Percentiles rank a stretch among this genome's conserved stretches.
Conservation (phyloP, 257 asterid species). For the Verbena officinalis region DNA sequence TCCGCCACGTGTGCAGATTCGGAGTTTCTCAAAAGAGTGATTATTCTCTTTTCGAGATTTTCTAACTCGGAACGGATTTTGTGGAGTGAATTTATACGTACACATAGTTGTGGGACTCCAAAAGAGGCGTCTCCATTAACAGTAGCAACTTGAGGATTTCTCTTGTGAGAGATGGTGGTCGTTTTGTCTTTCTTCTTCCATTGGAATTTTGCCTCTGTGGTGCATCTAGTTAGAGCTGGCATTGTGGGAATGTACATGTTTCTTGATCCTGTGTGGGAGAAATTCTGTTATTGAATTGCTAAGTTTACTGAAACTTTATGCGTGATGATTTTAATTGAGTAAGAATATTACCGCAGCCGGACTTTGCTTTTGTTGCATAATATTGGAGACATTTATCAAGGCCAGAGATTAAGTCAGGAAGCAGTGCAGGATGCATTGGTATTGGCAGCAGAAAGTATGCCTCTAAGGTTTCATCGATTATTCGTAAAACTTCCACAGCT, state of each 20-base stretch:
- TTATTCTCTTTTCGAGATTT: conserved; percentile 79
- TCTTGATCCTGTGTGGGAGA: conserved; percentile 63
- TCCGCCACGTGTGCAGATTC: conserved; percentile 90
- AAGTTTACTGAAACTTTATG: conserved; percentile 11
- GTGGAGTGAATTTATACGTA: conserved; percentile 86
- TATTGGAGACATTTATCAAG: conserved; percentile 90
- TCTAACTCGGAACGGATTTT: conserved; percentile 76
- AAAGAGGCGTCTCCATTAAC: conserved; percentile 61
- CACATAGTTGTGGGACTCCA: conserved; percentile 78
- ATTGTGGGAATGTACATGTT: conserved; percentile 72
- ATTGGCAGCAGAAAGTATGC: conserved; percentile 93
- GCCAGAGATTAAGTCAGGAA: conserved; percentile 82
- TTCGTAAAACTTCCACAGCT: conserved; percentile 81
- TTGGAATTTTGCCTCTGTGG: conserved; percentile 57
- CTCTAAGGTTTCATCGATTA: conserved; percentile 85
- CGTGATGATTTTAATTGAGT: neutral
- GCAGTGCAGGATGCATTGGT: conserved; percentile 93
- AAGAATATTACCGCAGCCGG: conserved; percentile 77
- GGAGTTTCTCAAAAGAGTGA: conserved; percentile 83
- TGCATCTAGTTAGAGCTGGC: conserved; percentile 95
- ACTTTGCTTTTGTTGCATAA: conserved; percentile 78
- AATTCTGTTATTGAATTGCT: conserved; percentile 15
- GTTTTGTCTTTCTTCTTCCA: conserved; percentile 89
- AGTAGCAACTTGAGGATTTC: conserved; percentile 81
- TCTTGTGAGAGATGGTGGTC: conserved; percentile 47